Evolutionary conservation across 2,329 filamentous ascomycete genomes (phyloP).

Genomic region (Microdochium bolleyi): DNA sequence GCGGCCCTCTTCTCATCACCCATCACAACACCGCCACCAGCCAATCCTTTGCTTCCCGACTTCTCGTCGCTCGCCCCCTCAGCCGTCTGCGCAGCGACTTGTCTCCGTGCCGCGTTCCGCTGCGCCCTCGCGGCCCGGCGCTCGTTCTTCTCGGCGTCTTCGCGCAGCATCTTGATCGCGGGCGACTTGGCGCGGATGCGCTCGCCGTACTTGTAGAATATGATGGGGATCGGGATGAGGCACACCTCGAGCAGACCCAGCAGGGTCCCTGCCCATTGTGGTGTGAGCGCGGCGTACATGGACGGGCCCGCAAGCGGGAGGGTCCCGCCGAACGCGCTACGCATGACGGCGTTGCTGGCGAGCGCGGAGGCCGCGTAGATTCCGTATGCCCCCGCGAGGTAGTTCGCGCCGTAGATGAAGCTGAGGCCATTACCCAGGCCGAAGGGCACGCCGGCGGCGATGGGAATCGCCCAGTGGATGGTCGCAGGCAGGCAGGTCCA

Average conservation of each 20-base stretch:
- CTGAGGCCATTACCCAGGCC: slow-evolving; percentile 68
- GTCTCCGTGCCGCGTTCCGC: slow-evolving; percentile 8
- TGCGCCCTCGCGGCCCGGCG: slow-evolving; percentile 20
- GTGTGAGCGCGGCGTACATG: slow-evolving; percentile 62
- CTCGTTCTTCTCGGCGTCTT: slow-evolving; percentile 34
- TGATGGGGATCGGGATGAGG: slow-evolving; percentile 71
- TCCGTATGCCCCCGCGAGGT: slow-evolving; percentile 70
- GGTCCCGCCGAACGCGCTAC: slow-evolving; percentile 67
- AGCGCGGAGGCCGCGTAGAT: slow-evolving; percentile 77
- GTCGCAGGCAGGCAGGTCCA: slow-evolving; percentile 75
- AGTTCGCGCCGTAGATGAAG: slow-evolving; percentile 79
- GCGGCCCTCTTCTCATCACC: not conserved
- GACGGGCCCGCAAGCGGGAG: slow-evolving; percentile 66
- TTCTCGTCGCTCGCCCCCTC: not conserved
- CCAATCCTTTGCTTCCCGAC: not conserved
- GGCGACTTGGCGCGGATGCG: slow-evolving; percentile 43
- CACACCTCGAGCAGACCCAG: slow-evolving; percentile 65
- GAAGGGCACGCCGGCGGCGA: slow-evolving; percentile 73
- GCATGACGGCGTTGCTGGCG: slow-evolving; percentile 69
- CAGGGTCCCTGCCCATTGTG: slow-evolving; percentile 73
- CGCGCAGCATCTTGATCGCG: slow-evolving; percentile 33
- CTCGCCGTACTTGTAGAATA: slow-evolving; percentile 62
- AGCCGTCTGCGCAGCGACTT: not conserved
- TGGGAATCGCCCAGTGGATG: slow-evolving; percentile 76
- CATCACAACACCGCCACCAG: not conserved